Base-by-base conservation (phyloP, 768 basidiomycete genomes). In the Termitomyces sp. region DNA sequence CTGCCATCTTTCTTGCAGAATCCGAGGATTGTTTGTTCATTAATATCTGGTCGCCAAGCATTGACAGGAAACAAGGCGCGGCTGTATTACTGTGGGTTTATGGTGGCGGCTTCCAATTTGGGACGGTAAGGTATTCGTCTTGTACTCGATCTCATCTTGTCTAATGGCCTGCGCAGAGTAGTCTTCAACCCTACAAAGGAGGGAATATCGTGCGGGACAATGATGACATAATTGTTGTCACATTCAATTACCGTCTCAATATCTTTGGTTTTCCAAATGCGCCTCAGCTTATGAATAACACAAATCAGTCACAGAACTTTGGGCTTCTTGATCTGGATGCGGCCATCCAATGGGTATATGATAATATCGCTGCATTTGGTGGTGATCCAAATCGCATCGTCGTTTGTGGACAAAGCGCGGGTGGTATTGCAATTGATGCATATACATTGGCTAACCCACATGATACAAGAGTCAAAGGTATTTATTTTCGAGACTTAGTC, bases 291-390 rank as follows among this genome's bases (percentile, higher is more conserved):
- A 58, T 61, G 22, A 62, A 58, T 30, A 48, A 54, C 26, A 49
- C 32, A 10, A 47, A 7, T 30, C 28, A 47, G 8, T 59, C 70
- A 26, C 26, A 26, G 26, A 26, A 26, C 26, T 26, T 26, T 4
- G 26, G 26, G 26, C 26, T 26, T 26, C 66, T 75, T 11, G 75
- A 76, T 48, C 20, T 69, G 7, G 67, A 72, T 26, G 71, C 74
- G 18, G 78, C 72, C 11, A 68, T 80, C 8, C 61, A 77, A 60
- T 79, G 78, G 80, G 72, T 80, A 1, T 70, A 76, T 43, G 67
- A 73, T 46, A 77, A 81, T 60, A 80, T 81, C 52, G 72, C 68
- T 16, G 68, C 64, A 13, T 81, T 80, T 54, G 74, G 72, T 20
- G 74, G 74, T 28, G 74, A 75, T 61, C 74, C 74, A 7, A 62